Evolutionary conservation across 495 filamentous ascomycete genomes (phyloP), one percentile per base, ranked within the genome.

Genomic region (Aspergillus mulundensis): DNA sequence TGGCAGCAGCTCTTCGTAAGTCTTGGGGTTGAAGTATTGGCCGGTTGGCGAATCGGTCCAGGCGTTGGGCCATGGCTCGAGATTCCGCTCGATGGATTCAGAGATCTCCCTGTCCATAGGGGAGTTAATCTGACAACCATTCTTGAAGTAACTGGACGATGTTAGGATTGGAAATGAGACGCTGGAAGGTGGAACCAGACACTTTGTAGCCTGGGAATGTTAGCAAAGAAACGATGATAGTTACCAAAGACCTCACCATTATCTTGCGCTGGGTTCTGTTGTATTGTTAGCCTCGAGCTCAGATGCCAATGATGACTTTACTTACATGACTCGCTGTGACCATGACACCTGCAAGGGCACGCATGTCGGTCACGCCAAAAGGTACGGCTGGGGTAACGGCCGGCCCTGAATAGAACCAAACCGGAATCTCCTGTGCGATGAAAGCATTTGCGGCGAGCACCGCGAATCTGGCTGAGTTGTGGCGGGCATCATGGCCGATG

Each of bases 341-440:
- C 87, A 90, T 89, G 20, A 90, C 71, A 40, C 87, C 87, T 28
- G 84, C 86, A 7, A 77, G 79, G 50, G 86, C 82, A 34, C 69
- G 66, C 50, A 83, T 69, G 46, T 81, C 63, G 2, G 67, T 74
- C 41, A 89, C 80, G 4, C 78, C 82, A 64, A 87, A 90, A 3
- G 87, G 81, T n/a, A 90, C 84, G 54, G 87, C 66, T 16, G 87
- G 87, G 15, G 87, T 90, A 30, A 84, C 81, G 1, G 81, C 80
- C 7, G 75, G 56, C 23, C 67, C 60, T 8, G 80, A 75, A 50
- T 84, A 86, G 69, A 81, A 85, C 67, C 77, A 81, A 0, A 89
- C 84, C 6, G 75, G 78, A 46, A 89, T 81, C 2, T 79, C 75
- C 61, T 81, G 79, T 2, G 79, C 74, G 53, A 82, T 68, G 66